These are phyloP conservation scores for Penicillium thymicola DNA, from an alignment of 2,329 filamentous ascomycete species.

Conservation along the genomic window DNA sequence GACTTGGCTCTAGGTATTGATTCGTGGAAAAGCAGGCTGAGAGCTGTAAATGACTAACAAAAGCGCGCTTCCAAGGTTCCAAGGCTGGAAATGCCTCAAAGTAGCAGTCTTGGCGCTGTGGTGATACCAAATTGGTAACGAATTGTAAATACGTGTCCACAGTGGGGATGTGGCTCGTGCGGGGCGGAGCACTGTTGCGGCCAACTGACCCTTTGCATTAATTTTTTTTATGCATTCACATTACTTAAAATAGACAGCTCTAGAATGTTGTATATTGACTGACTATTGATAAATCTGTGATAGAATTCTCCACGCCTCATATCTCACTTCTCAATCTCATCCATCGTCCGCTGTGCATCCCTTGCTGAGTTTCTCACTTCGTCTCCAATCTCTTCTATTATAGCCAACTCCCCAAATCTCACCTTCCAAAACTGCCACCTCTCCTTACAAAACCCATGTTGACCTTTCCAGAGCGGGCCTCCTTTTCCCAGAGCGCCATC, in stretches of 20 bases:
- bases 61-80: not conserved
- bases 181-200: not conserved
- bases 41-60: not conserved
- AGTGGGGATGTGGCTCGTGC: not conserved
- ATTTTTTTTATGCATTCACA: not conserved
- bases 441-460: constrained; percentile 1
- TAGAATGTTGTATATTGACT: not conserved
- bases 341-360: not conserved
- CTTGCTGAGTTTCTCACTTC: not conserved
- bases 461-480: not conserved
- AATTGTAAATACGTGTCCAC: not conserved
- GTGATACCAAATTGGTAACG: not conserved
- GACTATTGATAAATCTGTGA: not conserved
- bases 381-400: not conserved
- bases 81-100: not conserved
- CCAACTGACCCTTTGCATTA: not conserved
- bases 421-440: constrained; percentile 2
- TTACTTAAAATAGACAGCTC: not conserved
- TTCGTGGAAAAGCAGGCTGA: not conserved
- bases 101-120: not conserved
- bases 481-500: not conserved
- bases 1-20: not conserved
- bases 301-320: not conserved
- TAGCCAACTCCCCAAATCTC: not conserved
- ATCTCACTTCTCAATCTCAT: not conserved